Conservation (phyloP, 2,329 filamentous ascomycete genomes). For the Thermothelomyces thermophilus region DNA sequence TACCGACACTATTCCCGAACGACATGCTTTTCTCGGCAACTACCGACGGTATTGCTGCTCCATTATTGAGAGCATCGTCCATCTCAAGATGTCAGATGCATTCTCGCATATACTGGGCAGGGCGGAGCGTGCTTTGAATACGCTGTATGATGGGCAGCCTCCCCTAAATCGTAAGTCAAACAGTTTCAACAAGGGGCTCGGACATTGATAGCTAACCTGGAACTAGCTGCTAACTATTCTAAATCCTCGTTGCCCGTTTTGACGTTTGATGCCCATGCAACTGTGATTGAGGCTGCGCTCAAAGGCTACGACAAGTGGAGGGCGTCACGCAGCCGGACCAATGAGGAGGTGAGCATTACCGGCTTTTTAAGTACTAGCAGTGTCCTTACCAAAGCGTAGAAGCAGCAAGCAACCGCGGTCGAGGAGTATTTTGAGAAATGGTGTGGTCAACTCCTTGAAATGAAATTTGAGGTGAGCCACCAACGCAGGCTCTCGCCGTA, state of each 20-base stretch:
- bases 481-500: neutral
- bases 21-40: slow-evolving; percentile 91
- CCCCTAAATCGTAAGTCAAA: slow-evolving; percentile 56
- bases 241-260: slow-evolving; percentile 69
- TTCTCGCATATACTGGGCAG: slow-evolving; percentile 79
- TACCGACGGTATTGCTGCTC: slow-evolving; percentile 86
- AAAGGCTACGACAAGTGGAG: slow-evolving; percentile 85
- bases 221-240: slow-evolving; percentile 49
- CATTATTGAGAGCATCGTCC: slow-evolving; percentile 80
- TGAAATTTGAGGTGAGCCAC: slow-evolving; percentile 55
- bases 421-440: slow-evolving; percentile 62
- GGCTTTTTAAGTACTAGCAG: neutral
- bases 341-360: slow-evolving; percentile 26
- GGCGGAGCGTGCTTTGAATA: slow-evolving; percentile 66
- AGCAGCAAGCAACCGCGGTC: slow-evolving; percentile 50
- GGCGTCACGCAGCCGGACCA: slow-evolving; percentile 17
- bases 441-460: slow-evolving; percentile 64
- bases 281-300: slow-evolving; percentile 78
- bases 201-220: slow-evolving; percentile 19
- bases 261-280: slow-evolving; percentile 80
- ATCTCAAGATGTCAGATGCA: slow-evolving; percentile 74
- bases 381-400: slow-evolving; percentile 23
- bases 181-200: neutral
- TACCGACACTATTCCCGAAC: slow-evolving; percentile 88
- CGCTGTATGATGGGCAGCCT: slow-evolving; percentile 65